These are phyloP conservation scores for Hypoxylon cercidicola DNA, from an alignment of 495 filamentous ascomycete genomes.

Conservation along the genomic window DNA sequence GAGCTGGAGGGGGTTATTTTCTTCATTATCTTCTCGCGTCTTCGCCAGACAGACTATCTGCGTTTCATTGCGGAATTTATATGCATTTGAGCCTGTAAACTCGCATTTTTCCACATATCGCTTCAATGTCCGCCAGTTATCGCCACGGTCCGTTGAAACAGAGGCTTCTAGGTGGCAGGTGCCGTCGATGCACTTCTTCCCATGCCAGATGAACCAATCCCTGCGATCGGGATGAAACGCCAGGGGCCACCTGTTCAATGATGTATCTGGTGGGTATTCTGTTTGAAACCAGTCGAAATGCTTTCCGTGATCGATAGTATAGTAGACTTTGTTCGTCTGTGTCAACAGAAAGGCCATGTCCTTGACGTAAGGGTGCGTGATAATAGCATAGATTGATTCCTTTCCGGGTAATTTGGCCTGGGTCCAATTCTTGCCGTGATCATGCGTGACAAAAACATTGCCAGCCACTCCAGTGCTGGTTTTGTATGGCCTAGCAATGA, in stretches of 20 bases:
- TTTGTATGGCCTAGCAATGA: slow-evolving; percentile 78
- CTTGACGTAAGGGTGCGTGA: slow-evolving; percentile 79
- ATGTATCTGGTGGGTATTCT: slow-evolving; percentile 52
- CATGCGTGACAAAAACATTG: slow-evolving; percentile 74
- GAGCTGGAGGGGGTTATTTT: slow-evolving; percentile 73
- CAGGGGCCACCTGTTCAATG: slow-evolving; percentile 54
- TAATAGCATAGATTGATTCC: slow-evolving; percentile 72
- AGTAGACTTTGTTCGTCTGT: slow-evolving; percentile 71
- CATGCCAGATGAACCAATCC: slow-evolving; percentile 93
- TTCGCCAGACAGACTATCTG: slow-evolving; percentile 86
- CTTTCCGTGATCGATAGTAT: slow-evolving; percentile 78
- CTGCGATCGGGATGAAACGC: slow-evolving; percentile 82
- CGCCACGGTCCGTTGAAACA: slow-evolving; percentile 77
- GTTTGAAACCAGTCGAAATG: slow-evolving; percentile 75
- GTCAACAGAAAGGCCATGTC: slow-evolving; percentile 90
- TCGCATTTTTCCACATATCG: slow-evolving; percentile 79
- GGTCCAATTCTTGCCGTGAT: slow-evolving; percentile 88
- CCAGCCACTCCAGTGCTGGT: slow-evolving; percentile 33
- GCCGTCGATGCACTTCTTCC: slow-evolving; percentile 68
- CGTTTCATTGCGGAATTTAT: slow-evolving; percentile 68
- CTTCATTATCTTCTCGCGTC: slow-evolving; percentile 68
- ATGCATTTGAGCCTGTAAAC: slow-evolving; percentile 74
- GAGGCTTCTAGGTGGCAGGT: slow-evolving; percentile 78
- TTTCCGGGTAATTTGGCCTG: slow-evolving; percentile 64
- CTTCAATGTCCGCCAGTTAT: slow-evolving; percentile 75